Base-by-base conservation (phyloP, 2,329 filamentous ascomycete species). In the Aureobasidium sp. region DNA sequence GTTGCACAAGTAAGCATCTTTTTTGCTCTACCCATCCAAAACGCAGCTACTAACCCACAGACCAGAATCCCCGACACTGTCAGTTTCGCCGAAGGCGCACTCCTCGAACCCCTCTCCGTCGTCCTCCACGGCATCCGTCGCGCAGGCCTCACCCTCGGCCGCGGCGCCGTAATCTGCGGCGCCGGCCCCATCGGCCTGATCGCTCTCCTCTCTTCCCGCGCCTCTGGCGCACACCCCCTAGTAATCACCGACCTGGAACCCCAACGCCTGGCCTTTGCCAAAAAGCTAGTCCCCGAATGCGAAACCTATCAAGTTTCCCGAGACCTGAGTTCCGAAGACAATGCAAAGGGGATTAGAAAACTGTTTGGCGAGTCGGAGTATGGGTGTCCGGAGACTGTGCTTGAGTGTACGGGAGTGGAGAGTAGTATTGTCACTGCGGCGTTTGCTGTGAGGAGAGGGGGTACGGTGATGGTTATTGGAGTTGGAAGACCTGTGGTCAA, bases 161-260 rank as follows among this genome's bases (percentile, higher is more conserved):
- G 71, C 29, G 59, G 65, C 5, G 78, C 78, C 1, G 74, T 86
- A 0, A 75, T 87, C 48, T 86, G 82, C 65, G 85, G 85, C 27
- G 85, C 85, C 12, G 85, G 85, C 0, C 84, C 85, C 1, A 86
- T 87, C 60, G 85, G 85, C 0, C 76, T 87, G 79, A 85, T 61
- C 76, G 83, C 17, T 71, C 85, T 64, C 1, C 80, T 82, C 1
- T 79, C 80, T 0, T 83, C 84, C 1, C 77, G 81, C 37, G 85
- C 85, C 0, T 85, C 82, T 0, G 85, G 85, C 0, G 92, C 93
- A 0, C 82, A 81, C 63, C 92, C 92, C 70, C 81, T 97, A 6
- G 85, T 96, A 27, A 85, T 85, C 7, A 91, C 96, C 40, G 93
- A 97, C 77, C 91, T 97, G 67, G 86, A 95, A 64, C 82, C 86